These are phyloP conservation scores for Santalum album DNA, from an alignment of 164 flowering plant species.

Conservation along the genomic window DNA sequence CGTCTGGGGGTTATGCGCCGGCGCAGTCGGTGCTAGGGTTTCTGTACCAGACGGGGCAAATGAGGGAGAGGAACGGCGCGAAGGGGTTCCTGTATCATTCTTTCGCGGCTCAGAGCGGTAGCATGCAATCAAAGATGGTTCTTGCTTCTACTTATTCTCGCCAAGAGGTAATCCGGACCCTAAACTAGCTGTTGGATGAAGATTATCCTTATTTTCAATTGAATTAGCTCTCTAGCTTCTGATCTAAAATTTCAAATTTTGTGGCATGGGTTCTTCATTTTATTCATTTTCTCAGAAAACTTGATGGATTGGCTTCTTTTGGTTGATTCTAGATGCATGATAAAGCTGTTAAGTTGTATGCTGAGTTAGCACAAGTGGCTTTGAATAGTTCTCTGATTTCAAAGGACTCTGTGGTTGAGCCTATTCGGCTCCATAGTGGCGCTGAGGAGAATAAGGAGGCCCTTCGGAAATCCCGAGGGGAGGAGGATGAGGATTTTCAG, in stretches of 20 bases:
- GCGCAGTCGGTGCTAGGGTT: slow-evolving; percentile 77
- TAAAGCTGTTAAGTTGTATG: slow-evolving; percentile 77
- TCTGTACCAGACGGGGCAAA: slow-evolving; percentile 57
- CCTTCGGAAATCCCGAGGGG: slow-evolving; percentile 84
- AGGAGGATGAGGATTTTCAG: slow-evolving; percentile 96
- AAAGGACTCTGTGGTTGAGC: slow-evolving; percentile 75
- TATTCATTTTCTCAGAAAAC: too few relatives aligned
- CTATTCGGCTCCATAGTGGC: slow-evolving; percentile 77
- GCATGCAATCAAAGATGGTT: slow-evolving; percentile 85
- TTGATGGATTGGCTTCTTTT: neutral
- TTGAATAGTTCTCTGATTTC: slow-evolving; percentile 84
- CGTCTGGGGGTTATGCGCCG: slow-evolving; percentile 46
- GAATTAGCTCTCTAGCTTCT: too few relatives aligned
- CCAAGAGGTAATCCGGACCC: slow-evolving; percentile 46
- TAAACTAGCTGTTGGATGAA: neutral
- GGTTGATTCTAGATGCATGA: slow-evolving; percentile 59
- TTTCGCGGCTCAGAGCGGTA: slow-evolving; percentile 78
- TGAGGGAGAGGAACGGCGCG: slow-evolving; percentile 42
- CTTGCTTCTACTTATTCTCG: slow-evolving; percentile 71
- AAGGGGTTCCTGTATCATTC: slow-evolving; percentile 66
- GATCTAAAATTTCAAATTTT: neutral
- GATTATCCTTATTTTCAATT: too few relatives aligned
- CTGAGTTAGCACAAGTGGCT: slow-evolving; percentile 82
- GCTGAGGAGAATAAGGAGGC: slow-evolving; percentile 93
- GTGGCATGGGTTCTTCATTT: too few relatives aligned